Evolutionary conservation across 2,329 filamentous ascomycete genomes (phyloP), one percentile per base, ranked within the genome.

Genomic region (Talaromyces sp.): DNA sequence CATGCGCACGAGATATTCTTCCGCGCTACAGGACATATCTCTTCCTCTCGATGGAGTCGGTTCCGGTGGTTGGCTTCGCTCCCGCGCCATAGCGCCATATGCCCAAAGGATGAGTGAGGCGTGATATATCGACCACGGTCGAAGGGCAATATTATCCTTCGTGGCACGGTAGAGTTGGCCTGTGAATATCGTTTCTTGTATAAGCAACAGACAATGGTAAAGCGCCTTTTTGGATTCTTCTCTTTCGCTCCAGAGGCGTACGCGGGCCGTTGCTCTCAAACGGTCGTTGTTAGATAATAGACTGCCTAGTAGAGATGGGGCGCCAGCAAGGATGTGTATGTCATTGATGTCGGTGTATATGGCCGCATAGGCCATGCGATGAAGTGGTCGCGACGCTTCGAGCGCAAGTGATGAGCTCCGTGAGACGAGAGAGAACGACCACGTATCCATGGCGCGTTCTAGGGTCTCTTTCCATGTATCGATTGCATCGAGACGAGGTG

Each of bases 321-420:
- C 70, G 9, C 70, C 70, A 2, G 70, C 70, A 3, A 73, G 67
- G 19, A 69, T 69, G 61, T 73, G 72, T 47, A 73, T 70, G 61
- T 73, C 71, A 61, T 69, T 70, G n/a, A 73, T 68, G 54, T 72
- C 67, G 19, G 69, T 70, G 60, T 72, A 68, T 11, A 73, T 71
- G 17, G 68, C 69, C 17, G 72, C 69, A 19, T 72, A 70, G 4
- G 72, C 70, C 67, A 73, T 73, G 4, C 68, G 71, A 52, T 72
- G 67, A 13, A 72, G 64, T 22, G 70, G 67, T 49, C 66, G 58
- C 3, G 69, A 67, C 1, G 70, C 70, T 54, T 73, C 72, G 3
- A 73, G 62, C 2, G 68, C 68, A 41, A 73, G 61, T 3, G 72
- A 73, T 1, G 72, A 68, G 31, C 67, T 66, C 27, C 69, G 68